Percentiles rank a stretch among this genome's conserved stretches.
phyloP scores from a whole-genome alignment of 2,329 filamentous ascomycete genomes.

The Didymellaceae sp. region DNA sequence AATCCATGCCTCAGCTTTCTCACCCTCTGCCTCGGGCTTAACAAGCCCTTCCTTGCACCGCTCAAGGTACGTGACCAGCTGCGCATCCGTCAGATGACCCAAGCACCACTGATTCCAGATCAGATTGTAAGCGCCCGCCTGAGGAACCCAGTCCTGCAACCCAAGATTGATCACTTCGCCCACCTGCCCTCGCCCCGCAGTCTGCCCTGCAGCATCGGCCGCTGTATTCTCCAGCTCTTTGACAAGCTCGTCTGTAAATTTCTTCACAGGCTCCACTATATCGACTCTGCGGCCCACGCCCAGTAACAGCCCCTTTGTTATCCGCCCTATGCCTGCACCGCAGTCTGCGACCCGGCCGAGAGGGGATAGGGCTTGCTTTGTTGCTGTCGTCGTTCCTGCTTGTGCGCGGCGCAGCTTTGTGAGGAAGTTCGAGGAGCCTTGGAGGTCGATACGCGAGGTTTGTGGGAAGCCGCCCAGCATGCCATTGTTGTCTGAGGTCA shows the following conservation, averaged over 20 bases:
- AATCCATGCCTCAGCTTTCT: slow-evolving; percentile 59
- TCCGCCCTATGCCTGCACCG: slow-evolving; percentile 77
- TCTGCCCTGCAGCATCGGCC: slow-evolving; percentile 31
- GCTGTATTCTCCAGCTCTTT: slow-evolving; percentile 30
- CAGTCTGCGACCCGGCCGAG: slow-evolving; percentile 62
- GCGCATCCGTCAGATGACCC: slow-evolving; percentile 77
- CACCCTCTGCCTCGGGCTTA: slow-evolving; percentile 37
- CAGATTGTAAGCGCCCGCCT: slow-evolving; percentile 68
- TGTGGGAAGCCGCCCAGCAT: slow-evolving; percentile 80
- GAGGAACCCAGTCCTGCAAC: slow-evolving; percentile 71
- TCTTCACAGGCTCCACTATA: slow-evolving; percentile 81
- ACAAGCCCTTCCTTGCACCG: slow-evolving; percentile 63
- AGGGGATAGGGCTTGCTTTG: slow-evolving; percentile 33
- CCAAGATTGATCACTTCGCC: slow-evolving; percentile 75
- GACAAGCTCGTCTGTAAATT: slow-evolving; percentile 72
- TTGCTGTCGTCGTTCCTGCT: slow-evolving; percentile 34
- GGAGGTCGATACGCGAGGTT: slow-evolving; percentile 73
- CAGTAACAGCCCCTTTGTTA: slow-evolving; percentile 79
- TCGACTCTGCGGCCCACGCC: slow-evolving; percentile 75
- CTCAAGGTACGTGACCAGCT: slow-evolving; percentile 71
- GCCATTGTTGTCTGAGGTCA: slow-evolving; percentile 66
- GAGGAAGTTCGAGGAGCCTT: slow-evolving; percentile 72
- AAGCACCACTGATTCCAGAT: slow-evolving; percentile 94
- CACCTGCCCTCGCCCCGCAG: slow-evolving; percentile 52
- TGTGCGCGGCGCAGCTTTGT: slow-evolving; percentile 62